These are phyloP conservation scores for Hypomyces rosellus DNA, from an alignment of 2,329 filamentous ascomycete genomes.

Conservation along the genomic window DNA sequence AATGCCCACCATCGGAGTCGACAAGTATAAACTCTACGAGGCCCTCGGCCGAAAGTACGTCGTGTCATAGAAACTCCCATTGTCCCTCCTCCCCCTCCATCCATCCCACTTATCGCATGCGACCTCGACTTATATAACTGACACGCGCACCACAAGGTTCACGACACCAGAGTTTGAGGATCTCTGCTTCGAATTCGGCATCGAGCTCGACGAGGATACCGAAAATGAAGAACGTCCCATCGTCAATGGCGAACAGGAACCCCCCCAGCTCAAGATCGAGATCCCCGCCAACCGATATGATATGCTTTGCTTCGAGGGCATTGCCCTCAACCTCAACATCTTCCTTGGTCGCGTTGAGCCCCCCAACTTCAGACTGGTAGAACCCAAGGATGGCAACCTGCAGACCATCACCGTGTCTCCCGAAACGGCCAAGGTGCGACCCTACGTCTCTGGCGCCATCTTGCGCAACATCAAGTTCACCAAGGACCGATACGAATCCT, in stretches of 20 bases:
- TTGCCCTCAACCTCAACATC: conserved; percentile 91
- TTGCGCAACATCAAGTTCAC: conserved; percentile 89
- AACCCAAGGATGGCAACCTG: conserved; percentile 65
- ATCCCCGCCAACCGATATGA: conserved; percentile 93
- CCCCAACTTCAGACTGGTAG: conserved; percentile 72
- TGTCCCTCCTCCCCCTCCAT: conserved; percentile 17
- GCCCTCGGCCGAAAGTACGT: conserved; percentile 77
- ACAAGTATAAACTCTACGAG: conserved; percentile 94
- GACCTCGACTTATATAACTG: not conserved
- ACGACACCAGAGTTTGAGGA: conserved; percentile 95
- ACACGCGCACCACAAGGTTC: conserved; percentile 46
- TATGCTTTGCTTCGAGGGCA: conserved; percentile 96
- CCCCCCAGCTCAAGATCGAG: conserved; percentile 94
- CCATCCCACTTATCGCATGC: conserved; percentile 14
- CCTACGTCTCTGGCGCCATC: conserved; percentile 83
- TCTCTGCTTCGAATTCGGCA: conserved; percentile 96
- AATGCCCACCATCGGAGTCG: conserved; percentile 95
- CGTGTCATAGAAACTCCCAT: not conserved
- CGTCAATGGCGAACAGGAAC: conserved; percentile 73
- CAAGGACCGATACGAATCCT: conserved; percentile 86
- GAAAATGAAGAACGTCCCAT: conserved; percentile 67
- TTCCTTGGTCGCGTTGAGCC: conserved; percentile 72
- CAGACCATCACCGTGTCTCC: conserved; percentile 76
- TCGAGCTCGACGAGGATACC: conserved; percentile 96
- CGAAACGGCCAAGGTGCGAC: conserved; percentile 70